Conservation (phyloP, 257 asterid genomes). For the Haberlea rhodopensis region DNA sequence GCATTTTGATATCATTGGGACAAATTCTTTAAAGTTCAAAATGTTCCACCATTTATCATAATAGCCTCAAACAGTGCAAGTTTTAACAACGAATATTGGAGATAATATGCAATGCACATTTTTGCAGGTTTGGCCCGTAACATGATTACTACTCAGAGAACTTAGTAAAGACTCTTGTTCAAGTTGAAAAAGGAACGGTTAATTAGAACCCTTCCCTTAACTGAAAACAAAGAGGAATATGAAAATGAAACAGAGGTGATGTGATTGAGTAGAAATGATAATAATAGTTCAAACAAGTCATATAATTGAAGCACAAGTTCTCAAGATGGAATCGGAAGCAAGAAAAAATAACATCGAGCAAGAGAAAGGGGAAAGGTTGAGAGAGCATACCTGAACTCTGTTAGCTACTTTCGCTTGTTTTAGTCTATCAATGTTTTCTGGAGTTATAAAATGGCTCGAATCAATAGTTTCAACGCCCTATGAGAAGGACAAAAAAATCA, state of each 20-base stretch:
- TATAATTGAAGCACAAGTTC: conserved; percentile 6
- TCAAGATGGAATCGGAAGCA: conserved; percentile 7
- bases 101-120: too few relatives aligned
- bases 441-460: conserved; percentile 64
- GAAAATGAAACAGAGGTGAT: conserved; percentile 14
- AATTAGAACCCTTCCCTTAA: too few relatives aligned
- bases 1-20: not conserved
- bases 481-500: conserved; percentile 13
- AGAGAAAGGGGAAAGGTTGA: not conserved
- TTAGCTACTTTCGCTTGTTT: conserved; percentile 91
- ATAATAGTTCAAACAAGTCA: not conserved
- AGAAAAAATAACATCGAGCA: not conserved
- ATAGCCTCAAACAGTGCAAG: not conserved
- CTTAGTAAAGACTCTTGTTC: not conserved
- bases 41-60: not conserved
- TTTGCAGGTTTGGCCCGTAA: not conserved
- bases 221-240: not conserved
- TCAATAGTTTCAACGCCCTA: conserved; percentile 79
- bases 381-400: conserved; percentile 73
- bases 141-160: not conserved
- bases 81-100: too few relatives aligned
- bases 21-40: too few relatives aligned
- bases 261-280: not conserved
- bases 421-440: conserved; percentile 72
- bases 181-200: not conserved